Conservation (phyloP, 805 yeast genomes). For the Metschnikowia drakensbergensis region DNA sequence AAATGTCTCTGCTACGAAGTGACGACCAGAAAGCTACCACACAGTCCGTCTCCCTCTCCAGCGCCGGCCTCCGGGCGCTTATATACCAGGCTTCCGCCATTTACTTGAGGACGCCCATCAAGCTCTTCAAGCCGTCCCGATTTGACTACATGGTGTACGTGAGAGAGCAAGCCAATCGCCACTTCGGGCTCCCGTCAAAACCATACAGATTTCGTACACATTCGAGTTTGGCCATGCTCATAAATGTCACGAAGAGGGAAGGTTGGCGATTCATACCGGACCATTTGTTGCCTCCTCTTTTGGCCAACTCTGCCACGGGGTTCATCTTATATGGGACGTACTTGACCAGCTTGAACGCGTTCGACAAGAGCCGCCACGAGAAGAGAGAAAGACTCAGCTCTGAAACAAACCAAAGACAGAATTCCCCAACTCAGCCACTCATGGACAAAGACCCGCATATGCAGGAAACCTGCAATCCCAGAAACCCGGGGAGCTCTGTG, state of each 20-base stretch:
- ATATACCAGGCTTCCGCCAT: conserved; percentile 74
- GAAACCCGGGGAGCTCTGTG: no score
- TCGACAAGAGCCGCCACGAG: conserved; percentile 12
- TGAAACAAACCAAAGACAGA: conserved; percentile 5
- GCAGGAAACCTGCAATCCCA: no score
- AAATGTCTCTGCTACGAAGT: conserved; percentile 12
- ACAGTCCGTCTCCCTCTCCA: conserved; percentile 66
- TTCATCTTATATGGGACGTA: conserved; percentile 81
- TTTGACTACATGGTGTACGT: conserved; percentile 79
- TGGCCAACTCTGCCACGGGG: conserved; percentile 90
- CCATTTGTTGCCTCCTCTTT: conserved; percentile 77
- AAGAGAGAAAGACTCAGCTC: not conserved
- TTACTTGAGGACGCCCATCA: conserved; percentile 77
- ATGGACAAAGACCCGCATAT: no score
- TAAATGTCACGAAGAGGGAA: conserved; percentile 64
- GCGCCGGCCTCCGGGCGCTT: conserved; percentile 84
- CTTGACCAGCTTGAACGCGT: conserved; percentile 46
- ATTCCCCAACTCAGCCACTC: no score
- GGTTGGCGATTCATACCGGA: conserved; percentile 90
- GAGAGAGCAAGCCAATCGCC: conserved; percentile 47
- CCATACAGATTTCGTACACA: conserved; percentile 64
- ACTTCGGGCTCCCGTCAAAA: conserved; percentile 39
- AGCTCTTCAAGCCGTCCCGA: conserved; percentile 84
- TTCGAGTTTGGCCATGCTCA: conserved; percentile 71
- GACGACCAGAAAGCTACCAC: conserved; percentile 21